phyloP scores from a whole-genome alignment of 257 asterid species.

The Solanum okadae region DNA sequence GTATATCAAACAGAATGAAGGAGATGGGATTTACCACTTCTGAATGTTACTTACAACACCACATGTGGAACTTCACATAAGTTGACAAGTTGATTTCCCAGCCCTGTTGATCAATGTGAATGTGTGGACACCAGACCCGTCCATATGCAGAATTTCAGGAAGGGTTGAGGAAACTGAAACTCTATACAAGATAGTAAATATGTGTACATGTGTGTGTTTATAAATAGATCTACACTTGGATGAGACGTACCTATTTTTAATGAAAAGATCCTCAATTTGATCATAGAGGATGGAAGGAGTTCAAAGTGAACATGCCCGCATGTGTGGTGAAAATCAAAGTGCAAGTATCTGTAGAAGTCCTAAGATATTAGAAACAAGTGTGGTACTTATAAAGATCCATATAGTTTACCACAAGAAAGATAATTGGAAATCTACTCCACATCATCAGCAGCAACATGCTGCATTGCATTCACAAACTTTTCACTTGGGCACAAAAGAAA shows the following conservation, averaged over 20 bases:
- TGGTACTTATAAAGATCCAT: background rate
- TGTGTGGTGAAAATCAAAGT: slow-evolving; percentile 84
- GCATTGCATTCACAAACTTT: slow-evolving; percentile 54
- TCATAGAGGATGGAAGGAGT: slow-evolving; percentile 83
- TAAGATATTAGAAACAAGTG: slow-evolving; percentile 10
- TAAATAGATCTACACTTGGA: background rate
- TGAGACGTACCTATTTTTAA: slow-evolving; percentile 50
- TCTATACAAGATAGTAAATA: background rate
- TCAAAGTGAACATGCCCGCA: slow-evolving; percentile 76
- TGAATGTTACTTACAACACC: slow-evolving; percentile 1
- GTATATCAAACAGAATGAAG: too few relatives aligned
- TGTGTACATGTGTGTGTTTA: background rate
- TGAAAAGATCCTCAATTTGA: slow-evolving; percentile 59
- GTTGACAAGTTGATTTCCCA: slow-evolving; percentile 19
- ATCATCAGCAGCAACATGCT: slow-evolving; percentile 53
- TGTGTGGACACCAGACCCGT: slow-evolving; percentile 27
- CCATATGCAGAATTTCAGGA: slow-evolving; percentile 11
- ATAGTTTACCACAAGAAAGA: background rate
- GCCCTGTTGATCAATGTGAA: slow-evolving; percentile 22
- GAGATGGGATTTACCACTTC: too few relatives aligned
- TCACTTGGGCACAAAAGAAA: slow-evolving; percentile 22
- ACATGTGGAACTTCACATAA: slow-evolving; percentile 32
- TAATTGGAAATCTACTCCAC: slow-evolving; percentile 34
- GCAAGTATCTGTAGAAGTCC: slow-evolving; percentile 45
- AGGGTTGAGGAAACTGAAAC: background rate